Evolutionary conservation across 108 stramenopile species (phyloP).

Genomic region (Poteriospumella lacustris): DNA sequence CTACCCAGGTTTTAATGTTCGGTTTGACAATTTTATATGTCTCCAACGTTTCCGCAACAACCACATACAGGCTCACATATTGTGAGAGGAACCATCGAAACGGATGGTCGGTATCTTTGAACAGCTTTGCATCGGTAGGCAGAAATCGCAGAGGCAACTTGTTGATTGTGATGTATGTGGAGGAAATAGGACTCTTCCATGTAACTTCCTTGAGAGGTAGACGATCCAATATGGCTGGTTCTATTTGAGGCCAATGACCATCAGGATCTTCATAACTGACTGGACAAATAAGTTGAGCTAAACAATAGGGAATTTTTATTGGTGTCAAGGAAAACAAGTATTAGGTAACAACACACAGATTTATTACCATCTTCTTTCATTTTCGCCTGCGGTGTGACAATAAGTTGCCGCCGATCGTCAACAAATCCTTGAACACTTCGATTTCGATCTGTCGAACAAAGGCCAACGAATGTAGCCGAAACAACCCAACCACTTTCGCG

Average conservation of each 20-base stretch:
- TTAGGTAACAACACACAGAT: background rate
- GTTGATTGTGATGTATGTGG: constrained; percentile 16
- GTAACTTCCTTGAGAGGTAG: constrained; percentile 18
- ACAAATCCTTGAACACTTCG: no score
- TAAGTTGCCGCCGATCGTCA: no score
- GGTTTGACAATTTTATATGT: constrained; percentile 1
- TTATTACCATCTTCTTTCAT: constrained; percentile 24
- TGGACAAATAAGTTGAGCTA: constrained; percentile 28
- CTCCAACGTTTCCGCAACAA: background rate
- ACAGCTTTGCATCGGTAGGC: background rate
- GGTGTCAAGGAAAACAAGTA: background rate
- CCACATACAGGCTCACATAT: constrained; percentile 1
- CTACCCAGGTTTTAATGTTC: background rate
- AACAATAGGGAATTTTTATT: background rate
- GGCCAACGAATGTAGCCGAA: no score
- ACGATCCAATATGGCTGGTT: background rate
- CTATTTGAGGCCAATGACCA: background rate
- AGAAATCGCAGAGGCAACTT: constrained; percentile 25
- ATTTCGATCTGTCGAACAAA: no score
- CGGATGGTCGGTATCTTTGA: constrained; percentile 27
- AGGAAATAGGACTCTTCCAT: constrained; percentile 20
- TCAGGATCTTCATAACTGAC: constrained; percentile 21
- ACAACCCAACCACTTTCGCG: no score
- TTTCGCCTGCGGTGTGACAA: background rate
- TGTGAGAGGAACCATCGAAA: constrained; percentile 24